Conservation (phyloP, 73 alveolate species). For the Halteria grandinella region DNA sequence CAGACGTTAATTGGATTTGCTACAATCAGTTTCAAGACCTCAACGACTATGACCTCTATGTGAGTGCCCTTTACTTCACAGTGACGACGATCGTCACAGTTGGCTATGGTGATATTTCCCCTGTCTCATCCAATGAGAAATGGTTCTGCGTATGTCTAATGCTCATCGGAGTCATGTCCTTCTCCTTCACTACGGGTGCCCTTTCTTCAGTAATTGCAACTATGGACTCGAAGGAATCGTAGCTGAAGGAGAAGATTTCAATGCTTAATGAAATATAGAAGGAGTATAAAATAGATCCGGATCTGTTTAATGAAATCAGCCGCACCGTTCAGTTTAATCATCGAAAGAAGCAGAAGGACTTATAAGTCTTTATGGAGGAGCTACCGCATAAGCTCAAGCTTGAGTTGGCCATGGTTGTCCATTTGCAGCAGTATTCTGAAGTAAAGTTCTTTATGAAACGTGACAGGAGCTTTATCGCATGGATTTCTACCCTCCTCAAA, state of each 20-base stretch:
- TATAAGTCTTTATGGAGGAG: constrained; percentile 7
- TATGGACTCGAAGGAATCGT: constrained; percentile 17
- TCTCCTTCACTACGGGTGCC: constrained; percentile 45
- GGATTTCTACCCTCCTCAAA: too few relatives aligned
- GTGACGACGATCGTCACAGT: constrained; percentile 62
- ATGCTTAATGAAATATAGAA: not conserved
- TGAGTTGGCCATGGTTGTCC: too few relatives aligned
- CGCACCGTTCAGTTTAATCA: constrained; percentile 5
- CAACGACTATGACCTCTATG: too few relatives aligned
- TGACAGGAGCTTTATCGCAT: too few relatives aligned
- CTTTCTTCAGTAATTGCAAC: constrained; percentile 18
- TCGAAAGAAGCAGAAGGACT: constrained; percentile 22
- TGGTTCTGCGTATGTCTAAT: too few relatives aligned
- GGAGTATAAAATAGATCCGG: constrained; percentile 16
- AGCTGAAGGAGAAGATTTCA: constrained; percentile 30
- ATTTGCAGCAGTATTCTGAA: too few relatives aligned
- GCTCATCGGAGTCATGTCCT: constrained; percentile 43
- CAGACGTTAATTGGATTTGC: too few relatives aligned
- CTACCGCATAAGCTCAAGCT: not conserved
- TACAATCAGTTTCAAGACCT: too few relatives aligned
- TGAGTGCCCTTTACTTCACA: constrained; percentile 52
- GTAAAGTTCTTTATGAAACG: too few relatives aligned
- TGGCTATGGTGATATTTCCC: constrained; percentile 60
- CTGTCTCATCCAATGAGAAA: too few relatives aligned
- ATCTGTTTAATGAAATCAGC: constrained; percentile 22